Evolutionary conservation across 208 protist genomes (phyloP).

Genomic region (Leptomonas seymouri): DNA sequence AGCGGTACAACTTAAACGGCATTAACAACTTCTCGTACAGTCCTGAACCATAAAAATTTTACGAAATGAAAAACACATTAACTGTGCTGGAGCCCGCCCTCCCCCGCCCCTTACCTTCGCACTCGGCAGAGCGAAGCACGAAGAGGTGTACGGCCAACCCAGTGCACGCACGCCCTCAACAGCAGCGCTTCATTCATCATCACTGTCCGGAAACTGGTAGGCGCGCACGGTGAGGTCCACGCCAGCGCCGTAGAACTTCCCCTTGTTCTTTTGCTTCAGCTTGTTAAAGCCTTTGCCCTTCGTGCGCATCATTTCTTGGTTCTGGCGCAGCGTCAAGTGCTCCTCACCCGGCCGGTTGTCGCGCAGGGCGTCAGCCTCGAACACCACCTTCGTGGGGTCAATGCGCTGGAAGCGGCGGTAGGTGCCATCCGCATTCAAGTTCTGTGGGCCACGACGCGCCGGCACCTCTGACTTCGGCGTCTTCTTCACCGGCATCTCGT

Average conservation of each 20-base stretch:
- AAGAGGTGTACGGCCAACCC: no score
- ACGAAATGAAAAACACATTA: no score
- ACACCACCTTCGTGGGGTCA: slow-evolving; percentile 70
- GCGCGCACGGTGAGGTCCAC: slow-evolving; percentile 76
- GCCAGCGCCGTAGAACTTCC: slow-evolving; percentile 81
- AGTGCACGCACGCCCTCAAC: neutral
- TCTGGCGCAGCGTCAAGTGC: slow-evolving; percentile 76
- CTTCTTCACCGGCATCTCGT: slow-evolving; percentile 26
- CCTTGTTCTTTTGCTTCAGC: slow-evolving; percentile 92
- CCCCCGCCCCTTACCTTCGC: no score
- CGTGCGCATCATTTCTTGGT: slow-evolving; percentile 89
- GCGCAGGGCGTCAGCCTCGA: slow-evolving; percentile 54
- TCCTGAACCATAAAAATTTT: neutral
- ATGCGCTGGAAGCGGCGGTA: slow-evolving; percentile 79
- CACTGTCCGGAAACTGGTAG: slow-evolving; percentile 86
- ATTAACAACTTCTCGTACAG: slow-evolving; percentile 3
- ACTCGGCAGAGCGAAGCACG: no score
- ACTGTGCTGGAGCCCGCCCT: no score
- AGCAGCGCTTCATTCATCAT: slow-evolving; percentile 52
- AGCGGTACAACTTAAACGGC: neutral
- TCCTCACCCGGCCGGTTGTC: slow-evolving; percentile 72
- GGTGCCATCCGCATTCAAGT: slow-evolving; percentile 50
- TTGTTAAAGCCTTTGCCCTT: slow-evolving; percentile 91
- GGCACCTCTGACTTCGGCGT: slow-evolving; percentile 15
- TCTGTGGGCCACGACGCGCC: slow-evolving; percentile 24